Evolutionary conservation across 2,329 filamentous ascomycete genomes (phyloP).

Genomic region (Sphaerulina populicola): DNA sequence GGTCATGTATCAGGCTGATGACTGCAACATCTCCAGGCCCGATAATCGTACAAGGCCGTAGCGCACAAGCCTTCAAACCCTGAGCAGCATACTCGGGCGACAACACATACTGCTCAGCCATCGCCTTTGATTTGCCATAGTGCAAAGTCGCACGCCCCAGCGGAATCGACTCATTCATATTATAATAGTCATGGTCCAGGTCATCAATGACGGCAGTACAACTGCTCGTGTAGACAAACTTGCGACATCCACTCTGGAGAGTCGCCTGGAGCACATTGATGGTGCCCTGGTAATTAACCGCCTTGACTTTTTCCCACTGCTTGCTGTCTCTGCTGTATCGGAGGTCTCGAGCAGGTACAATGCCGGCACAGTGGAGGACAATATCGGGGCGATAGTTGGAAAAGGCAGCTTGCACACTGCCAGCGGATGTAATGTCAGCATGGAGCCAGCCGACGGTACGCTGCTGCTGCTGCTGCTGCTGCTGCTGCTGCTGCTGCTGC

Average conservation of each 20-base stretch:
- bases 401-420: slow-evolving; percentile 43
- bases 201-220: slow-evolving; percentile 83
- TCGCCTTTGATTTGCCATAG: slow-evolving; percentile 84
- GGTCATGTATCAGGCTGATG: slow-evolving; percentile 64
- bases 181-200: slow-evolving; percentile 60
- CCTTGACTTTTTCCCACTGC: slow-evolving; percentile 55
- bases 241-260: slow-evolving; percentile 60
- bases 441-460: slow-evolving; percentile 31
- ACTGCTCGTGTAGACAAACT: slow-evolving; percentile 83
- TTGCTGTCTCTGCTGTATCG: slow-evolving; percentile 36
- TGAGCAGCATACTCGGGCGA: slow-evolving; percentile 50
- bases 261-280: slow-evolving; percentile 67
- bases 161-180: slow-evolving; percentile 72
- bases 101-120: slow-evolving; percentile 74
- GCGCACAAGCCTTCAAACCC: slow-evolving; percentile 45
- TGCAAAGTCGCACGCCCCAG: slow-evolving; percentile 63
- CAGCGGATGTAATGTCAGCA: slow-evolving; percentile 35
- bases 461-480: no score
- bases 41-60: slow-evolving; percentile 83
- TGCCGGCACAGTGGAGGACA: slow-evolving; percentile 77
- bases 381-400: slow-evolving; percentile 60
- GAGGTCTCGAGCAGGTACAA: slow-evolving; percentile 33
- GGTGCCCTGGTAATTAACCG: slow-evolving; percentile 85
- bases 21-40: slow-evolving; percentile 78
- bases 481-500: no score